Evolutionary conservation across 2,329 filamentous ascomycete genomes (phyloP), one percentile per base, ranked within the genome.

Genomic region (Alternaria novae-zelandiae): DNA sequence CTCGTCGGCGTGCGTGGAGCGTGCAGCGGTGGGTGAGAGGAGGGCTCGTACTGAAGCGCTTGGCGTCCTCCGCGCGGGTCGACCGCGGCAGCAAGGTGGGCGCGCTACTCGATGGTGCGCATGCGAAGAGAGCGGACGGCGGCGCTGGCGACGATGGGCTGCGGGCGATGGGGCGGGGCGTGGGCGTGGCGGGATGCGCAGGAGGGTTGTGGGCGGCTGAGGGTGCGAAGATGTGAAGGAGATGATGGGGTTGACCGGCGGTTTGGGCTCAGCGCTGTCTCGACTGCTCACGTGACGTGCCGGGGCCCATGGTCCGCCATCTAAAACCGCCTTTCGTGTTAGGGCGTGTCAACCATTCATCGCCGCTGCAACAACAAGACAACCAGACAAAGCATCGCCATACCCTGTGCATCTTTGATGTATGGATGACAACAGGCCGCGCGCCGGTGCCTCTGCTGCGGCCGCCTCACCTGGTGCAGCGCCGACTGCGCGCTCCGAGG

Each of bases 351-450:
- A 62, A 41, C 43, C 50, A 32, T 21, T 21, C 49, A 59, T 55
- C 43, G 45, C 1, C 53, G n/a, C 13, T 23, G 32, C 45, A 46
- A 58, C 50, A 26, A 32, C 58, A 50, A 55, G 36, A 44, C 49
- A 45, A 25, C n/a, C n/a, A n/a, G n/a, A n/a, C n/a, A n/a, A n/a
- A n/a, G n/a, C n/a, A n/a, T n/a, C n/a, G n/a, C n/a, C n/a, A n/a
- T n/a, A n/a, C n/a, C n/a, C n/a, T n/a, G n/a, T n/a, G n/a, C n/a
- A n/a, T n/a, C n/a, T n/a, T n/a, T n/a, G n/a, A n/a, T n/a, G n/a
- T 67, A 79, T 79, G 77, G 74, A 78, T 74, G 75, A 76, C 61
- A 61, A 63, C 21, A 66, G 63, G 62, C 43, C 70, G 53, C 71
- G 68, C 59, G 54, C 68, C 36, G 62, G 41, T 41, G 54, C 56